Evolutionary conservation across 2,329 filamentous ascomycete species (phyloP), one percentile per base, ranked within the genome.

Genomic region (Dactylellina drechsleri): DNA sequence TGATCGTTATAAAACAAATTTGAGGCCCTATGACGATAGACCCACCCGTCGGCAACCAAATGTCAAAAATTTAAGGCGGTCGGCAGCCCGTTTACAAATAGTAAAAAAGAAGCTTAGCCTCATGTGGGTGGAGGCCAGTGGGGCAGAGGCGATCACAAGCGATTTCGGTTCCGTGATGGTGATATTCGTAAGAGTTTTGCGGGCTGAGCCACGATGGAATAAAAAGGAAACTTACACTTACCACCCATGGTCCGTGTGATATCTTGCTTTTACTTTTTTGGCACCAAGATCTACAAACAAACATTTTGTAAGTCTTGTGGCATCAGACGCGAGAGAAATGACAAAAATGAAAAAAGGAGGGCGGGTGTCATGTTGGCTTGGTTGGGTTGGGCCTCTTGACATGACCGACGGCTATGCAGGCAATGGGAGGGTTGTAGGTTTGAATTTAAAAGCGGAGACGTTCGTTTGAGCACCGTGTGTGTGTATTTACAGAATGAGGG

Each of bases 101-200:
- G 6, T n/a, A 10, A 36, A 36, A 36, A 54, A 54, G 13, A 36
- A 36, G 26, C n/a, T 18, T 18, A 3, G 47, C 12, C n/a, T 13
- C 47, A 47, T 13, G 18, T n/a, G 18, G 16, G 47, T 52, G 20
- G 56, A 4, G 43, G 20, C 12, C 41, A 41, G 45, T 10, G 31
- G 56, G 43, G 60, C 52, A 47, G 6, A 45, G 50, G 62, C 57
- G 57, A 66, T 68, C 65, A 61, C 56, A 61, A 61, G 65, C 65
- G 65, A 68, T 28, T 65, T 66, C 61, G 61, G 61, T 66, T 66
- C 61, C 43, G 57, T 60, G 57, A 60, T 43, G 57, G 43, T 59
- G 40, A 40, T 47, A 60, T 49, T 60, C 57, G 57, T 60, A 60
- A 59, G 56, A 18, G 18, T 23, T 4, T 18, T 20, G 7, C 41